Base-by-base conservation (phyloP, 1,284 basidiomycete genomes). In the Trametes versicolor region DNA sequence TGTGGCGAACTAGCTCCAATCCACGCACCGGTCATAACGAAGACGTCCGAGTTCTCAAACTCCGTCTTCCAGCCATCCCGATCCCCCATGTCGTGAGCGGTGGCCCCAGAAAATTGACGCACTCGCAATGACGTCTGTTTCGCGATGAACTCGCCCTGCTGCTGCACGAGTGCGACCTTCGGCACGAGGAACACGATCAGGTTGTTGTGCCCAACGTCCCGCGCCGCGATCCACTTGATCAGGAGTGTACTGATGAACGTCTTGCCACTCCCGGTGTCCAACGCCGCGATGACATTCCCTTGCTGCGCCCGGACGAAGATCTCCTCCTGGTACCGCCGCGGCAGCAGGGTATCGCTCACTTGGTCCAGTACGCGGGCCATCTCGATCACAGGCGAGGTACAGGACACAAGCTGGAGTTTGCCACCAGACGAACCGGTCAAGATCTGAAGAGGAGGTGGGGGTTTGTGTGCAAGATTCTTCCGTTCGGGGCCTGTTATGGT, bases 201-300 rank as follows among this genome's bases (percentile, higher is more conserved):
- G 74, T 88, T 89, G 59, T 80, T 80, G 62, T 76, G 71, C 10
- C 83, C 80, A 15, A 72, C 72, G 25, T 84, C 80, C 65, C 83
- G 83, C 0, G 85, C 74, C 21, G 86, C 80, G 58, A 90, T 84
- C 89, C 90, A 94, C 78, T 88, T 89, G 73, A 94, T 89, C 65
- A 95, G 83, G 27, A 94, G 81, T 45, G 91, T 85, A 68, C 90
- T 89, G 69, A 96, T 94, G 71, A 92, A 85, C 0, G 94, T 96
- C 82, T 96, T 96, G 13, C 93, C 91, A 23, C 87, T 88, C 36
- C 90, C 93, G 0, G 93, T 95, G 68, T 89, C 87, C 65, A 94
- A 81, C 9, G 90, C 91, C 43, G 92, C 91, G 68, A 94, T 92
- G 67, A 93, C 82, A 75, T 94, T 94, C 60, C 80, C 81, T 70